Conservation (phyloP, 2,329 filamentous ascomycete genomes). For the Calonectria pseudoturangicola region DNA sequence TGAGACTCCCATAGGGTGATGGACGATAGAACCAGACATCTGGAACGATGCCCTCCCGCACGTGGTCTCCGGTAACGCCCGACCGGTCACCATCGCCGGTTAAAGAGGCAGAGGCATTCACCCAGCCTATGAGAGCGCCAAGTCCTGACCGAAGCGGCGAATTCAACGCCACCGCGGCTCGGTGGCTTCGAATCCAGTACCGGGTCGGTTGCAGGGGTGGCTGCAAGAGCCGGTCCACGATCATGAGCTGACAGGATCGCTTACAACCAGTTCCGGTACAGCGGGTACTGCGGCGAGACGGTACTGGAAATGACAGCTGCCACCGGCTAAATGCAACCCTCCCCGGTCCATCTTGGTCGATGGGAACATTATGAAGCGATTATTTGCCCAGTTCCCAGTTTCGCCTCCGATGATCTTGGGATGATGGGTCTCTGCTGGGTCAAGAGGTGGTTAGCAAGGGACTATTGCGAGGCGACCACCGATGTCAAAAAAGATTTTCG, state of each 20-base stretch:
- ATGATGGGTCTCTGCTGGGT: not conserved
- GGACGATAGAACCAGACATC: not conserved
- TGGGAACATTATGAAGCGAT: conserved; percentile 10
- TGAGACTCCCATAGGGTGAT: conserved; percentile 3
- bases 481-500: not conserved
- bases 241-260: conserved; percentile 39
- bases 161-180: not conserved
- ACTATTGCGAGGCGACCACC: not conserved
- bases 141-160: not conserved
- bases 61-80: conserved; percentile 1
- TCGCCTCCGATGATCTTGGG: not conserved
- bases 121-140: conserved; percentile 4
- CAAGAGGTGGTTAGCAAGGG: not conserved
- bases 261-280: conserved; percentile 9
- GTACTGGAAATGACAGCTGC: conserved; percentile 2
- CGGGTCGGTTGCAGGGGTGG: not conserved
- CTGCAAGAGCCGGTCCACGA: conserved; percentile 35
- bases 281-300: conserved; percentile 4
- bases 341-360: not conserved
- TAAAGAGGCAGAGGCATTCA: conserved; percentile 11
- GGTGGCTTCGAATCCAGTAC: conserved; percentile 1
- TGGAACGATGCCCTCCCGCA: not conserved
- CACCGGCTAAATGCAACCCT: conserved; percentile 26
- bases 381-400: not conserved
- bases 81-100: conserved; percentile 8